Conservation (phyloP, 2,329 filamentous ascomycete species). For the Metarhizium guizhouense region DNA sequence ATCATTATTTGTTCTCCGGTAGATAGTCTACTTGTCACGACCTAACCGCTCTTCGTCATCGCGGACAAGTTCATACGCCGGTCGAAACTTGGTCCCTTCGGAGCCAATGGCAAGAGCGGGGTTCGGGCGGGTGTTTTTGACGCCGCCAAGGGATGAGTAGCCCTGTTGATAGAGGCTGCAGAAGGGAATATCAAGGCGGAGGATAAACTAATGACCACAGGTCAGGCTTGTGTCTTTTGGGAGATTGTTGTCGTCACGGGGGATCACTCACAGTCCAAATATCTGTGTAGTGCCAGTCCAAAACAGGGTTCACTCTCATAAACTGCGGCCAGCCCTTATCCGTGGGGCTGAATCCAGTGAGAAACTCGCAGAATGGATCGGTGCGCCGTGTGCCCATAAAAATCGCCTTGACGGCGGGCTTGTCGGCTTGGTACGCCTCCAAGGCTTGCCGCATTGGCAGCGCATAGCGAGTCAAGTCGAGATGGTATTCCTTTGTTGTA, state of each 20-base stretch:
- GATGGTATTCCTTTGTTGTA: conserved; percentile 60
- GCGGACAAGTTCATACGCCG: conserved; percentile 65
- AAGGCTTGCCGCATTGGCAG: conserved; percentile 77
- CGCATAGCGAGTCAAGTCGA: conserved; percentile 66
- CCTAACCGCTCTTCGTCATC: conserved; percentile 75
- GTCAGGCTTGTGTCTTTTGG: not conserved
- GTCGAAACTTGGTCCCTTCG: conserved; percentile 43
- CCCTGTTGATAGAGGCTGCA: conserved; percentile 80
- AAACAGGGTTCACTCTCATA: conserved; percentile 88
- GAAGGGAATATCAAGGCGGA: conserved; percentile 70
- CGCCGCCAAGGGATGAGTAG: conserved; percentile 88
- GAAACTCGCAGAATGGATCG: conserved; percentile 74
- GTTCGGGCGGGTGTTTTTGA: conserved; percentile 81
- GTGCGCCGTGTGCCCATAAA: conserved; percentile 66
- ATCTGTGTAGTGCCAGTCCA: conserved; percentile 95
- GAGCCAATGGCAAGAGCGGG: conserved; percentile 51
- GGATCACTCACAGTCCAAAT: conserved; percentile 72
- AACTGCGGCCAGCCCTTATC: conserved; percentile 86
- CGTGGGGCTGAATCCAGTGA: conserved; percentile 79
- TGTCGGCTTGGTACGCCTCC: conserved; percentile 61
- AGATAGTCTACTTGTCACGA: conserved; percentile 41
- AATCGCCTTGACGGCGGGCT: conserved; percentile 52
- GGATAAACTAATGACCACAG: conserved; percentile 56
- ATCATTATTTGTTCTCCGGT: not conserved
- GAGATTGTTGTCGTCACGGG: not conserved